Percentiles rank a stretch among this genome's conserved stretches.
These are phyloP conservation scores for Saccharomycopsis guyanensis DNA, from an alignment of 805 yeast genomes.

Conservation along the genomic window DNA sequence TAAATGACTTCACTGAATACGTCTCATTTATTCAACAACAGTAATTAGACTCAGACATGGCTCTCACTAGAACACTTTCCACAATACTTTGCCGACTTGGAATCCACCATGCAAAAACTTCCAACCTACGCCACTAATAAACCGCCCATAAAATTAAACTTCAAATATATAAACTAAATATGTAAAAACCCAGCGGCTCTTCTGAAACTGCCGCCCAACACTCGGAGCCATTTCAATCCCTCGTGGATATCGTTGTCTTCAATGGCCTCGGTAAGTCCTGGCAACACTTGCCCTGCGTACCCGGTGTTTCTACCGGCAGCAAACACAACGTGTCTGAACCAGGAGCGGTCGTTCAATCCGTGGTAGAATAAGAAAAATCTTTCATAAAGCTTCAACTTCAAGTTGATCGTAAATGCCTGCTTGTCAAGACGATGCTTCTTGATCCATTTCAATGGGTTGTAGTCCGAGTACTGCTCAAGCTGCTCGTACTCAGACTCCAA, in stretches of 20 bases:
- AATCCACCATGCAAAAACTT: too few relatives aligned
- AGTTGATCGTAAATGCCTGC: constrained; percentile 26
- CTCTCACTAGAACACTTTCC: too few relatives aligned
- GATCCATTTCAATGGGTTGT: constrained; percentile 5
- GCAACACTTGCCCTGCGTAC: constrained; percentile 45
- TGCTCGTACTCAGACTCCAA: neutral
- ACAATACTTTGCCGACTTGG: too few relatives aligned
- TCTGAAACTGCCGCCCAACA: constrained; percentile 12
- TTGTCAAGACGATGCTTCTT: neutral
- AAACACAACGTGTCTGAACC: constrained; percentile 48
- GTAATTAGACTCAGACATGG: too few relatives aligned
- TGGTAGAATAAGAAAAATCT: constrained; percentile 36
- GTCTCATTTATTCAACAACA: too few relatives aligned
- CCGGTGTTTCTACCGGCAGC: constrained; percentile 52
- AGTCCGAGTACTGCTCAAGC: constrained; percentile 1
- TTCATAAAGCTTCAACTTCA: constrained; percentile 35
- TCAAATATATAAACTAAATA: too few relatives aligned
- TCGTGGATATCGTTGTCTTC: constrained; percentile 38
- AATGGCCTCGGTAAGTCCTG: constrained; percentile 45
- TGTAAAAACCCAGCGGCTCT: constrained; percentile 20
- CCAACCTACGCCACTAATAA: too few relatives aligned
- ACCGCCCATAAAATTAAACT: too few relatives aligned
- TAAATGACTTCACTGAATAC: too few relatives aligned
- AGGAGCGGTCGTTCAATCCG: constrained; percentile 41
- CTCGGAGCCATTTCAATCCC: constrained; percentile 28